Evolutionary conservation across 352 stramenopile genomes (phyloP), one percentile per base, ranked within the genome.

Genomic region (Pythium rhizo-oryzae): DNA sequence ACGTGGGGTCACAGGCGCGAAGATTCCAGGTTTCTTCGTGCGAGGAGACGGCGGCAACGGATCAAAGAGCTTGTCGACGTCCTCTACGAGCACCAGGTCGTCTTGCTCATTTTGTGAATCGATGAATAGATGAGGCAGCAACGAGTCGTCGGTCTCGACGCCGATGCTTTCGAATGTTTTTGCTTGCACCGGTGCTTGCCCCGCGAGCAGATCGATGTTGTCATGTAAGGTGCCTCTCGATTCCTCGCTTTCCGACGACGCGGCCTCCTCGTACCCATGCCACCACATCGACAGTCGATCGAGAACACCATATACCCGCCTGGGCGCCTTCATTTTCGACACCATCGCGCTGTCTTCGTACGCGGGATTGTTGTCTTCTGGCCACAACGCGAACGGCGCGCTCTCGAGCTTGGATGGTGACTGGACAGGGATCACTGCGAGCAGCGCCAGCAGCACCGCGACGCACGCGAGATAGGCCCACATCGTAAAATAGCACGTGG

Each of bases 91-190:
- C 13, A 67, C 57, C 5, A 35, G 46, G 8, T 65, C 61, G 12
- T 46, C 54, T 1, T 62, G n/a, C n/a, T n/a, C n/a, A n/a, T n/a
- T n/a, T n/a, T n/a, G n/a, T n/a, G n/a, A n/a, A n/a, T n/a, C n/a
- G n/a, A n/a, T n/a, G n/a, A n/a, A n/a, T n/a, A n/a, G n/a, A n/a
- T n/a, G n/a, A n/a, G n/a, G 41, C 15, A 80, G 28, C 15, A 77
- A 43, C 24, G 47, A 65, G 33, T 73, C 76, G 3, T 82, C 69
- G 0, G 80, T 88, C 28, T 76, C 66, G 3, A 85, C 76, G 7
- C 59, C 73, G 43, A 91, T 80, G 47, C 79, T 87, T 37, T 87
- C 71, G 37, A 86, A 91, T 0, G 70, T 79, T 60, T 82, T 89
- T 1, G 16, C 11, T 1, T 50, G 39, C 15, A 11, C 6, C 15